Conservation (phyloP, 805 yeast species). For the Ogataea kodamae region DNA sequence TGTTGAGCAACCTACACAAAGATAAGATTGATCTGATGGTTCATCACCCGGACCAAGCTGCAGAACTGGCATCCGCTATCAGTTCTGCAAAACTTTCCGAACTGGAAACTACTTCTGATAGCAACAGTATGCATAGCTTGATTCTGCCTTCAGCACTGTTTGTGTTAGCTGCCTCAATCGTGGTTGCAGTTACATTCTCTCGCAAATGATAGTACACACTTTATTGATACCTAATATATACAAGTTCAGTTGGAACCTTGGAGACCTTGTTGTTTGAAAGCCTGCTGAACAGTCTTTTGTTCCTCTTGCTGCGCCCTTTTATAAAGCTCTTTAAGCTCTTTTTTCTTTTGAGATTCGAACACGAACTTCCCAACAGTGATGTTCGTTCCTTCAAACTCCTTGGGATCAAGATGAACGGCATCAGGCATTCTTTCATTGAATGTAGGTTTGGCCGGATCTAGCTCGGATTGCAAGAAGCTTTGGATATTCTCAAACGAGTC, state of each 20-base stretch:
- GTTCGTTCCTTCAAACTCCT: conserved; percentile 57
- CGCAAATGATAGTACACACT: conserved; percentile 33
- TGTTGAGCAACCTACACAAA: conserved; percentile 44
- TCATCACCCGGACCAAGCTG: conserved; percentile 58
- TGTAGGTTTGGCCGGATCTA: conserved; percentile 39
- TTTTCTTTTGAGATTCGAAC: conserved; percentile 42
- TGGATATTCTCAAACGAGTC: conserved; percentile 39
- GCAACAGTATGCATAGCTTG: conserved; percentile 48
- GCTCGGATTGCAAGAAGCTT: conserved; percentile 32
- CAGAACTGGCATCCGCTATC: conserved; percentile 14
- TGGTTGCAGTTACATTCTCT: conserved; percentile 52
- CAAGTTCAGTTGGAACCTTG: conserved; percentile 10
- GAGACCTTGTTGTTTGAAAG: conserved; percentile 5
- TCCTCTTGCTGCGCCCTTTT: conserved; percentile 30
- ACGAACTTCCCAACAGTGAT: conserved; percentile 51
- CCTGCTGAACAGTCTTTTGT: conserved; percentile 6
- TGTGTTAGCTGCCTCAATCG: conserved; percentile 55
- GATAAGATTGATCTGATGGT: conserved; percentile 70
- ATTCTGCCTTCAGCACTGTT: conserved; percentile 63
- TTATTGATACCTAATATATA: conserved; percentile 15
- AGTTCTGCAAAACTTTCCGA: conserved; percentile 10
- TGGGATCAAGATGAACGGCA: conserved; percentile 58
- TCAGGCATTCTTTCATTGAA: conserved; percentile 65
- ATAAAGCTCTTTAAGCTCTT: conserved; percentile 45
- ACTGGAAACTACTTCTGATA: conserved; percentile 1